Base-by-base conservation (phyloP, 2,329 filamentous ascomycete genomes). In the Aspergillus vadensis region DNA sequence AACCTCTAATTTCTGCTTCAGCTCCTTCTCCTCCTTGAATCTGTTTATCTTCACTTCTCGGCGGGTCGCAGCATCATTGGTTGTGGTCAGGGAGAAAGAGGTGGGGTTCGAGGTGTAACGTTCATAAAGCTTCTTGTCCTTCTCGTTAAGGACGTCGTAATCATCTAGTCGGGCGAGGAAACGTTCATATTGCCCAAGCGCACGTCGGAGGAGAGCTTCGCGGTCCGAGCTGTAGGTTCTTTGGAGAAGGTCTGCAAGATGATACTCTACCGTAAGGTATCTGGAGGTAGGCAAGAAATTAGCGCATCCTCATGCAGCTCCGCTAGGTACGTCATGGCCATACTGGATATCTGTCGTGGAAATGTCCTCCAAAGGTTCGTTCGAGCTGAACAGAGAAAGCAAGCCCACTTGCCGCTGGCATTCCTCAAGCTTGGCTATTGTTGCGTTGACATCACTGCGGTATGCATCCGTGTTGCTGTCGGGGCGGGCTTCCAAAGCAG, bases 311-410 rank as follows among this genome's bases (percentile, higher is more conserved):
- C 36, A 48, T 21, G 19, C 17, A 23, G 25, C 5, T 8, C 9
- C 23, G 12, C 19, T 25, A 4, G 17, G 23, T 4, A 5, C 7
- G 10, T 15, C 3, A 27, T 21, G 12, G 2, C 67, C 76, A 61
- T 80, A 96, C 78, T 92, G 91, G 32, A 99, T 79, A 70, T 96
- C 89, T n/a, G 85, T 83, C 1, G 94, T 96, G 14, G 91, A 82
- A 32, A 97, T 80, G 78, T 99, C 95, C 63, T 99, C 95, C 41
- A 94, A 77, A 0, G 86, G 85, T 76, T 99, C 95, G 77, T 99
- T 99, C 38, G 88, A 83, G 67, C 92, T 97, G 83, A 98, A 98
- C 56, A 99, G 82, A 0, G 91, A 89, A 25, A 95, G 82, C 61
- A 86, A 83, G 65, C 86, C 82, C 65, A 91, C 86, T 58, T 91